Evolutionary conservation across 176 grass and related monocot species (phyloP), one percentile per base, ranked within the genome.

Genomic region (Chrysopogon serrulatus): DNA sequence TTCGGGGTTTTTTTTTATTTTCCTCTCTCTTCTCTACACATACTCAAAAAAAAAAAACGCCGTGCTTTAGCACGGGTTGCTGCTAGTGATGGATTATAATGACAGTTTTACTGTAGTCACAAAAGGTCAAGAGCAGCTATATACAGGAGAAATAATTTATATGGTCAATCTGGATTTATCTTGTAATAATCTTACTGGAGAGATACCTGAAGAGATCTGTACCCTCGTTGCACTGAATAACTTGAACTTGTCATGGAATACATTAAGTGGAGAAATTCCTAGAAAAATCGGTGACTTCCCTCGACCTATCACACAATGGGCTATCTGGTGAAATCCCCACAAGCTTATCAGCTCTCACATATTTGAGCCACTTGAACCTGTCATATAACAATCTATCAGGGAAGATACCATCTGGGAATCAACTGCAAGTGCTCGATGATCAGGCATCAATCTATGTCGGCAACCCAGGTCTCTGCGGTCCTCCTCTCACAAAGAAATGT

Each of bases 381-480:
- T 83, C 70, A 12, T 83, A 65, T 21, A 74, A 83, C 42, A 83
- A 65, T 44, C 26, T 82, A 8, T 5, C 36, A 33, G 80, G 80
- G 15, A 10, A 3, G 16, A 63, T 82, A n/a, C 80, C 80, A 17
- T n/a, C 19, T 14, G 66, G 72, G 3, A 68, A 37, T 35, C 74
- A 88, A 15, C 73, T 88, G 4, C 71, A 44, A 36, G 31, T 47
- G 1, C 83, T 84, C n/a, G 21, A 61, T 60, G 44, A 68, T 6
- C 72, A 36, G 6, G 72, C 36, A 40, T 89, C 76, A 0, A 73
- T 73, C 2, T 83, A 63, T 4, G 45, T 47, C 23, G 84, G 84
- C 12, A 84, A 90, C 8, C 28, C 60, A 0, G 70, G 78, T 31
- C 79, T 90, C 1, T 90, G 79, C 32, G 77, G 76, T 15, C 78